Base-by-base conservation (phyloP, 179 eudicot species). In the Patellifolia procumbens region DNA sequence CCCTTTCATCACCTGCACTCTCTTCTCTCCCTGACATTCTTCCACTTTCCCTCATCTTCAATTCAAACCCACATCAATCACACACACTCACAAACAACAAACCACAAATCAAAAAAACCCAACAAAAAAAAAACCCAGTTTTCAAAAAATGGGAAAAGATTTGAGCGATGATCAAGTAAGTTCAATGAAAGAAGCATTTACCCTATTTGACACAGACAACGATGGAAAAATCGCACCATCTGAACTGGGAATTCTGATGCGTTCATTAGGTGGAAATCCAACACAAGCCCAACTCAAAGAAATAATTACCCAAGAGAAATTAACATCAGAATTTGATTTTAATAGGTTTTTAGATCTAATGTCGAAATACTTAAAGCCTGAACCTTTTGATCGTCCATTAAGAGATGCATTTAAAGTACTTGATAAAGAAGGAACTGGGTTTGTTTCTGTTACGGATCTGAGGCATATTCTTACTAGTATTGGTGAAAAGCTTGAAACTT, bases 181-280 rank as follows among this genome's bases (percentile, higher is more conserved):
- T 5, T 82, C 97, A 7, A 91, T 91, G 97, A 90, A 84, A 45
- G 97, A 91, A 43, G 94, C 94, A 15, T 91, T 91, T 82, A 85
- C 91, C 31, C 83, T 91, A 5, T 91, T 91, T 83, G 94, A 91
- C 84, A 86, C 97, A 26, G 97, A 88, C 89, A 86, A 88, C 80
- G 91, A 90, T 61, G 97, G 97, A 60, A 88, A 87, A 76, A 91
- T 91, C 83, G 86, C 92, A 0, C 94, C 94, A 7, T 87, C 97
- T 28, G 97, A 91, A 78, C 85, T 91, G 0, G 97, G 97, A 1
- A 91, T 91, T 45, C 79, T 91, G 19, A 91, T 91, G 97, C 82
- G 97, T 1, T 91, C 97, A 0, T 81, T 91, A 15, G 97, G 97
- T n/a, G 97, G 97, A 4, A 91, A 91, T 81, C 97, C 97, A 0